A percentile compares a stretch with the other conserved stretches of the same genome.
Conservation (phyloP, 371 early-diverging fungal genomes). For the Apophysomyces variabilis region DNA sequence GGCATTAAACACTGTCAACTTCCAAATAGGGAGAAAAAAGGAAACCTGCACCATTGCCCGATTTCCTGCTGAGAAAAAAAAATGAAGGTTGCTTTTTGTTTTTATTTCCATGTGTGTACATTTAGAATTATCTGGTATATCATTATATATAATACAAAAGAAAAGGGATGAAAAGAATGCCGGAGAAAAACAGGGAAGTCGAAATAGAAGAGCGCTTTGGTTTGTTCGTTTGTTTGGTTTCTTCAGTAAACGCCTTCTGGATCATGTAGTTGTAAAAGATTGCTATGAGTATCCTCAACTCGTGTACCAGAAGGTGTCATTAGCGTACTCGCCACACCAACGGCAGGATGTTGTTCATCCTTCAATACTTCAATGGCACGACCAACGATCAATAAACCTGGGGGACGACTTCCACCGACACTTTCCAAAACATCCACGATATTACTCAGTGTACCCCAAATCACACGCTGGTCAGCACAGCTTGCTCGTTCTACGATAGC, state of each 20-base stretch:
- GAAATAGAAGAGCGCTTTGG: not conserved
- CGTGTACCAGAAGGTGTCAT: conserved; percentile 23
- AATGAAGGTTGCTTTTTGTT: too few species aligned
- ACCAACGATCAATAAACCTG: conserved; percentile 75
- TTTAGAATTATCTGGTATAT: too few species aligned
- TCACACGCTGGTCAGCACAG: conserved; percentile 70
- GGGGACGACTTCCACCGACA: conserved; percentile 73
- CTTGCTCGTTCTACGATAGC: conserved; percentile 82
- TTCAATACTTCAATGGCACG: conserved; percentile 57
- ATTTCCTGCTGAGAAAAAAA: too few species aligned
- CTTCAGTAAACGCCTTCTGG: conserved; percentile 45
- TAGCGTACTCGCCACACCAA: conserved; percentile 40
- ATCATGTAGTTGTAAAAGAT: conserved; percentile 45
- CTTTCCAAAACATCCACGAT: conserved; percentile 69
- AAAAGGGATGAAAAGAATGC: not conserved
- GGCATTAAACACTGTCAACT: too few species aligned
- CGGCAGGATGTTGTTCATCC: conserved; percentile 32
- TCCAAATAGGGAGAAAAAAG: too few species aligned
- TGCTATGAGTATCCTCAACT: conserved; percentile 8
- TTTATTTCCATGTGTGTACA: too few species aligned
- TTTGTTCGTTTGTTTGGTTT: too few species aligned
- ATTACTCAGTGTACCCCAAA: conserved; percentile 60
- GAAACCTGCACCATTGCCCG: too few species aligned
- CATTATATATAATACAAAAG: too few species aligned
- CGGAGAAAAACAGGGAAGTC: not conserved